Conservation (phyloP, 371 early-diverging fungal species). For the Mucor lusitanicus region DNA sequence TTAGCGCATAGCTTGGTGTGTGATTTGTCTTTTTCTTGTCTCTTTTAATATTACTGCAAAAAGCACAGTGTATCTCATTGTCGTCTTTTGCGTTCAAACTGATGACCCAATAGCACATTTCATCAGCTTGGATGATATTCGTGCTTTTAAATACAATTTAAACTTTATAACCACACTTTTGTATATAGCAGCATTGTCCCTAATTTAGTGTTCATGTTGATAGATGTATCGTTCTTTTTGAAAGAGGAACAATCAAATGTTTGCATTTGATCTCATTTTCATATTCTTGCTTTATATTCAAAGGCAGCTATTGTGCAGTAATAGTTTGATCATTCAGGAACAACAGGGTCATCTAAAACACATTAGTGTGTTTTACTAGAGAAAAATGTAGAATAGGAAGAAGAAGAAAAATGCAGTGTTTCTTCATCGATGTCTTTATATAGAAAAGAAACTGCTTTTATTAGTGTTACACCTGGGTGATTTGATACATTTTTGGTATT, state of each 20-base stretch:
- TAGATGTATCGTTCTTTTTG: background rate
- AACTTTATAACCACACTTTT: background rate
- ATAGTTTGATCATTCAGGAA: background rate
- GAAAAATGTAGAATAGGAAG: background rate
- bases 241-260: background rate
- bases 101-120: too few species aligned
- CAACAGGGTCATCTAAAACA: background rate
- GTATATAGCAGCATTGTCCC: background rate
- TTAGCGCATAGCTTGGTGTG: too few species aligned
- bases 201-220: background rate
- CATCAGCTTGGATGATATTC: background rate
- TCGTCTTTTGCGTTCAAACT: background rate
- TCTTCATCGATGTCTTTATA: background rate
- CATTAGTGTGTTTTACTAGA: background rate
- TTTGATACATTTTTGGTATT: background rate
- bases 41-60: too few species aligned
- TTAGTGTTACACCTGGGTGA: background rate
- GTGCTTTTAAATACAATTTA: background rate
- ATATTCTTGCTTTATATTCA: background rate
- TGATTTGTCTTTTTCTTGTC: too few species aligned
- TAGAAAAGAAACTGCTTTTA: background rate
- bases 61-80: background rate
- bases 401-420: background rate
- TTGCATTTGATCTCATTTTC: background rate
- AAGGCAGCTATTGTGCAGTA: background rate